A percentile compares a stretch with the other conserved stretches of the same genome.
phyloP scores from a whole-genome alignment of 2,329 filamentous ascomycete genomes.

The Aspergillus niger region DNA sequence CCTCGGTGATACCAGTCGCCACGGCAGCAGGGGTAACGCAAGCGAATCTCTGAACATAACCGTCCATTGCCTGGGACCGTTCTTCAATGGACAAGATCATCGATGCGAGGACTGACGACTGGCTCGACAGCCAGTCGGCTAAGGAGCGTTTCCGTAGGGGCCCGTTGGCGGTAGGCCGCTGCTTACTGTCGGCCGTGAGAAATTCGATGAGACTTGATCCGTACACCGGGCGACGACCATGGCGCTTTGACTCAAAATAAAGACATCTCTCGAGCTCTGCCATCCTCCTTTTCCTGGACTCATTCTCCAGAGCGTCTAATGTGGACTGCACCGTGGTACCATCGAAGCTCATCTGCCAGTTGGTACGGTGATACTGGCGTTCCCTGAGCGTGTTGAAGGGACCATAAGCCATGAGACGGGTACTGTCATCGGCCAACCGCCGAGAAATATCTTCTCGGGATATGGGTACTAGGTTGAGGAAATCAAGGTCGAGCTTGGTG shows the following conservation, averaged over 20 bases:
- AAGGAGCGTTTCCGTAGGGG: slow-evolving; percentile 64
- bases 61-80: slow-evolving; percentile 71
- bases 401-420: slow-evolving; percentile 69
- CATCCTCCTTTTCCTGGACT: slow-evolving; percentile 67
- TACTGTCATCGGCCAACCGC: slow-evolving; percentile 54
- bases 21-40: slow-evolving; percentile 90
- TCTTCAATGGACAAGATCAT: slow-evolving; percentile 75
- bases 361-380: slow-evolving; percentile 60
- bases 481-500: slow-evolving; percentile 68
- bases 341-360: slow-evolving; percentile 63
- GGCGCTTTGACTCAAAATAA: slow-evolving; percentile 77
- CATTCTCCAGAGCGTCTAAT: slow-evolving; percentile 71
- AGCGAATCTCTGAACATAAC: slow-evolving; percentile 80
- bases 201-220: slow-evolving; percentile 76
- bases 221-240: slow-evolving; percentile 79
- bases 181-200: slow-evolving; percentile 64
- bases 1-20: slow-evolving; percentile 71
- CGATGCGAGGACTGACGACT: slow-evolving; percentile 54
- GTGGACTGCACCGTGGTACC: slow-evolving; percentile 69
- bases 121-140: slow-evolving; percentile 74
- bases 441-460: slow-evolving; percentile 67
- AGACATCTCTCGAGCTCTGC: slow-evolving; percentile 79
- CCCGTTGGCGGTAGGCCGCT: slow-evolving; percentile 61
- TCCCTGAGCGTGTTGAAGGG: slow-evolving; percentile 71
- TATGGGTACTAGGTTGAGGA: slow-evolving; percentile 76